A percentile compares a stretch with the other conserved stretches of the same genome.
Evolutionary conservation across 352 stramenopile species (phyloP).

Genomic region (Pythium guiyangense): DNA sequence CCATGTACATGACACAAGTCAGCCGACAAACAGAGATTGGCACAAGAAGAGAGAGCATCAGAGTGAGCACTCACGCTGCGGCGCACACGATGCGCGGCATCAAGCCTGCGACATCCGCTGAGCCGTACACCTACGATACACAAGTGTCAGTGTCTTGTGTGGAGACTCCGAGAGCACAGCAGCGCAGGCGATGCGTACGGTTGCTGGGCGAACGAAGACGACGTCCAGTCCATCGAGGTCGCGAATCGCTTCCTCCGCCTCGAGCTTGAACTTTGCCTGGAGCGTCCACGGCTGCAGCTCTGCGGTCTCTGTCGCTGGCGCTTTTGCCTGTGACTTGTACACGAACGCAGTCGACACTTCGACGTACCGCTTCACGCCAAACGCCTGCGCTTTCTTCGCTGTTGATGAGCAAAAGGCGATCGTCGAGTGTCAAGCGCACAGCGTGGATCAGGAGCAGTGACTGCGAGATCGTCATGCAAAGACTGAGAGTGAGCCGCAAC

Average conservation of each 20-base stretch:
- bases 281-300: slow-evolving; percentile 79
- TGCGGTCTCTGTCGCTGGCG: slow-evolving; percentile 49
- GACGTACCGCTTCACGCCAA: slow-evolving; percentile 75
- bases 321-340: slow-evolving; percentile 83
- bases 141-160: neutral
- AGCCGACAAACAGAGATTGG: too few relatives aligned
- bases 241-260: slow-evolving; percentile 74
- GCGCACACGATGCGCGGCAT: slow-evolving; percentile 86
- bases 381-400: slow-evolving; percentile 58
- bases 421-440: neutral
- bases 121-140: slow-evolving; percentile 69
- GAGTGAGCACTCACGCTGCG: slow-evolving; percentile 47
- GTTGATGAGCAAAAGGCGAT: neutral
- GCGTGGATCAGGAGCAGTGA: too few relatives aligned
- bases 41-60: too few relatives aligned
- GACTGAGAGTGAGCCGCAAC: too few relatives aligned
- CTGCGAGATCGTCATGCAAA: too few relatives aligned
- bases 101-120: slow-evolving; percentile 69
- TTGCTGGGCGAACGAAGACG: slow-evolving; percentile 74
- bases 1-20: too few relatives aligned
- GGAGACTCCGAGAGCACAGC: neutral
- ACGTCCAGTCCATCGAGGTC: slow-evolving; percentile 45
- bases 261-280: slow-evolving; percentile 84
- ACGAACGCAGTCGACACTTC: slow-evolving; percentile 87
- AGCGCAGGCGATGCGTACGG: slow-evolving; percentile 30